phyloP scores from a whole-genome alignment of 2,329 filamentous ascomycete species.

The Myriosclerotinia scirpicola region DNA sequence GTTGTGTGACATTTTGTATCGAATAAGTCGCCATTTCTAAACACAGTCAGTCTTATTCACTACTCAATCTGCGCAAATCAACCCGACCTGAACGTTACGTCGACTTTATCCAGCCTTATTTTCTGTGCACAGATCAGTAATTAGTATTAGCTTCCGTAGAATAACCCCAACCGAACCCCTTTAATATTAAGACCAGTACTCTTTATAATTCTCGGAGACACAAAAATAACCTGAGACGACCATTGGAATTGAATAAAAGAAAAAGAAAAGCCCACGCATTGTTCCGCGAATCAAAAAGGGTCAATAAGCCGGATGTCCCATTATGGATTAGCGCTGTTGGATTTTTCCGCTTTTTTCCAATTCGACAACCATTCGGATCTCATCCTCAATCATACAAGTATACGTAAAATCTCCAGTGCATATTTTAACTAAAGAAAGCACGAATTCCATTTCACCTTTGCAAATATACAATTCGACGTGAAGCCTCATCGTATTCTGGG shows the following conservation, averaged over 20 bases:
- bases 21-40: no score
- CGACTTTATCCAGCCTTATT: background rate
- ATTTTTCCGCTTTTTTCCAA: background rate
- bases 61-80: no score
- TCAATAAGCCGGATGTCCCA: background rate
- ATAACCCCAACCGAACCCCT: slow-evolving; percentile 3
- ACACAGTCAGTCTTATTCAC: no score
- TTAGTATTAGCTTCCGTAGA: background rate
- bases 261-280: no score
- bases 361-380: background rate
- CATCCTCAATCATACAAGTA: background rate
- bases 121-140: background rate
- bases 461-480: background rate
- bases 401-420: background rate
- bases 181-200: background rate
- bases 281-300: no score
- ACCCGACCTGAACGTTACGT: no score
- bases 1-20: no score
- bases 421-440: background rate
- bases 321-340: background rate
- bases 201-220: background rate
- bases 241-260: background rate
- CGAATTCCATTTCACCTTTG: background rate
- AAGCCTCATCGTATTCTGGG: background rate
- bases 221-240: background rate